These are phyloP conservation scores for Sphaerulina musiva DNA, from an alignment of 2,329 filamentous ascomycete genomes.

Conservation along the genomic window DNA sequence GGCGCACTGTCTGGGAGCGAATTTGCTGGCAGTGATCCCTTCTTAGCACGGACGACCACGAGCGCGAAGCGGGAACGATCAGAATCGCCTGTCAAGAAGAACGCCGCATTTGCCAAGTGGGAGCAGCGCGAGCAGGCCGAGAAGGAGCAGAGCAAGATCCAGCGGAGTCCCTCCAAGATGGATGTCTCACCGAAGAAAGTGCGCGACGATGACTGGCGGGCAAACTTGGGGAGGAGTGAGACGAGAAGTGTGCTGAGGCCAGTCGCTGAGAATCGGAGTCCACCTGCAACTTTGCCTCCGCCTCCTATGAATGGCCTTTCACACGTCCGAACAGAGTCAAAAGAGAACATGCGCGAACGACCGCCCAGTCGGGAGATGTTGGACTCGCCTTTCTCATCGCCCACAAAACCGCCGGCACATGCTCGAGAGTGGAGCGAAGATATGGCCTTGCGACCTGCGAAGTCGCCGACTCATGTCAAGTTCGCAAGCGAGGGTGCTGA, in stretches of 20 bases:
- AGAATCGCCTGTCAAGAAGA: slow-evolving; percentile 35
- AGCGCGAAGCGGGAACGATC: slow-evolving; percentile 31
- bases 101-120: slow-evolving; percentile 33
- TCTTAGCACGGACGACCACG: slow-evolving; percentile 24
- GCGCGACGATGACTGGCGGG: slow-evolving; percentile 31
- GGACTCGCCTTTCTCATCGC: slow-evolving; percentile 15
- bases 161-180: slow-evolving; percentile 23
- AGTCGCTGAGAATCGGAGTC: slow-evolving; percentile 28
- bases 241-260: slow-evolving; percentile 28
- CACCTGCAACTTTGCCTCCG: slow-evolving; percentile 8
- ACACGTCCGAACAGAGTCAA: slow-evolving; percentile 23
- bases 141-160: slow-evolving; percentile 17
- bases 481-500: slow-evolving; percentile 4
- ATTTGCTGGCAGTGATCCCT: slow-evolving; percentile 26
- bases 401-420: slow-evolving; percentile 23
- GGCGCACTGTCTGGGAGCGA: slow-evolving; percentile 26
- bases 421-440: slow-evolving; percentile 24
- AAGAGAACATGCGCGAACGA: slow-evolving; percentile 25
- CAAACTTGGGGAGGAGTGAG: slow-evolving; percentile 27
- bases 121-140: slow-evolving; percentile 26
- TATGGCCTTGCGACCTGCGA: slow-evolving; percentile 19
- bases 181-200: slow-evolving; percentile 30
- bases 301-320: slow-evolving; percentile 12
- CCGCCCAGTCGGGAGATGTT: slow-evolving; percentile 19
- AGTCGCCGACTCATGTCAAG: slow-evolving; percentile 9